These are phyloP conservation scores for Pythium insidiosum DNA, from an alignment of 352 stramenopile species.

Conservation along the genomic window DNA sequence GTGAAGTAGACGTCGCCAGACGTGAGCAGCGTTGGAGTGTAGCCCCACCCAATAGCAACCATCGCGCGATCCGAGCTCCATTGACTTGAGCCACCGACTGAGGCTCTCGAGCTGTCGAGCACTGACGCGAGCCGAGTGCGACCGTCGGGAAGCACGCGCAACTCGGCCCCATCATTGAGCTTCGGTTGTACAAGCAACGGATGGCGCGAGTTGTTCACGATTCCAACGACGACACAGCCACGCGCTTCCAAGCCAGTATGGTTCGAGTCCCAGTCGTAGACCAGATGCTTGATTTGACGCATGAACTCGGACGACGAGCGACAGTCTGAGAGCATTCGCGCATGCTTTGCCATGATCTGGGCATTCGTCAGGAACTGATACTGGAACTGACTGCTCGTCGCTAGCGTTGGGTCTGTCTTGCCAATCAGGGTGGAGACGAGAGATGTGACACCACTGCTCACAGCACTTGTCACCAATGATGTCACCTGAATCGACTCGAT, in stretches of 20 bases:
- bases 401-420: constrained; percentile 59
- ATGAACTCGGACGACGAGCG: constrained; percentile 45
- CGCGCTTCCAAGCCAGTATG: constrained; percentile 73
- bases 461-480: constrained; percentile 76
- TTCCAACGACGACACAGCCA: constrained; percentile 58
- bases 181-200: constrained; percentile 57
- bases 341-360: constrained; percentile 71
- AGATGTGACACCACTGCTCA: constrained; percentile 66
- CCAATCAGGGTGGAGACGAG: constrained; percentile 74
- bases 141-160: constrained; percentile 55
- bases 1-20: constrained; percentile 81
- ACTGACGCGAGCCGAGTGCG: constrained; percentile 45
- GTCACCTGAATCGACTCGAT: constrained; percentile 84
- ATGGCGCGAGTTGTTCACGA: constrained; percentile 78
- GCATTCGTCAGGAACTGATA: constrained; percentile 71
- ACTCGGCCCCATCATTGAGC: constrained; percentile 69
- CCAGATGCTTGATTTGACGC: constrained; percentile 58
- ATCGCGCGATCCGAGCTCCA: constrained; percentile 64
- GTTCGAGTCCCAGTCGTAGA: constrained; percentile 84
- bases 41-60: constrained; percentile 78
- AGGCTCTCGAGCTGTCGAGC: constrained; percentile 17
- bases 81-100: constrained; percentile 9
- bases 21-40: constrained; percentile 77
- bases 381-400: constrained; percentile 35
- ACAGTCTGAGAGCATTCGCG: constrained; percentile 32